Base-by-base conservation (phyloP, 2,329 filamentous ascomycete genomes). In the Fusarium phyllophilum region DNA sequence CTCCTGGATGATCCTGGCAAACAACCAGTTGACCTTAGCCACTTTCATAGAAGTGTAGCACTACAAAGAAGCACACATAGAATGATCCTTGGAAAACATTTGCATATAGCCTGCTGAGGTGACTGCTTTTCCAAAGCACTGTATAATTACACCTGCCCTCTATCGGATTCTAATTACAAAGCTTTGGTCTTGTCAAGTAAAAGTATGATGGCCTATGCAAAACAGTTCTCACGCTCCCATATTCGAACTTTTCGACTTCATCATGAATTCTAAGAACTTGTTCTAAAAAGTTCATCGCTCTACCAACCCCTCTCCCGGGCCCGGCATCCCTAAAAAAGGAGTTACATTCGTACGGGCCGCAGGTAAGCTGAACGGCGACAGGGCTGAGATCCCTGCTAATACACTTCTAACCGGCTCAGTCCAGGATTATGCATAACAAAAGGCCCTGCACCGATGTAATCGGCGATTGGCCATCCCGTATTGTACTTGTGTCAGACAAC, bases 21-120 rank as follows among this genome's bases (percentile, higher is more conserved):
- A 4, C 1, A 29, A 3, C 12, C 2, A 10, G 0, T 0, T 14
- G 24, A 0, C 18, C 24, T 10, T 12, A 46, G 24, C 8, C 13
- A 22, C 24, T 8, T 46, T 46, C 12, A 22, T 46, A 5, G 0
- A 14, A 11, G 3, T 8, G 1, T 7, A 15, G 4, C 4, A 22
- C 29, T 15, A 10, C 3, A 29, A 11, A 8, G 6, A 22, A 8
- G 8, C 1, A 11, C 15, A 1, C 13, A 46, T 46, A 9, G 13
- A 13, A 13, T 6, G 11, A 45, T 5, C 3, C 2, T 13, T 7
- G 5, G 17, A 17, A 26, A 15, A 0, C 15, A 8, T 1, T n/a
- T 8, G 6, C 5, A 2, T 18, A 24, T 6, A 24, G 12, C 6
- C 3, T 24, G 1, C 15, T 24, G 11, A 1, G 39, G 15, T 15